These are phyloP conservation scores for Coriolopsis trogii DNA, from an alignment of 1,284 basidiomycete genomes.

Conservation along the genomic window DNA sequence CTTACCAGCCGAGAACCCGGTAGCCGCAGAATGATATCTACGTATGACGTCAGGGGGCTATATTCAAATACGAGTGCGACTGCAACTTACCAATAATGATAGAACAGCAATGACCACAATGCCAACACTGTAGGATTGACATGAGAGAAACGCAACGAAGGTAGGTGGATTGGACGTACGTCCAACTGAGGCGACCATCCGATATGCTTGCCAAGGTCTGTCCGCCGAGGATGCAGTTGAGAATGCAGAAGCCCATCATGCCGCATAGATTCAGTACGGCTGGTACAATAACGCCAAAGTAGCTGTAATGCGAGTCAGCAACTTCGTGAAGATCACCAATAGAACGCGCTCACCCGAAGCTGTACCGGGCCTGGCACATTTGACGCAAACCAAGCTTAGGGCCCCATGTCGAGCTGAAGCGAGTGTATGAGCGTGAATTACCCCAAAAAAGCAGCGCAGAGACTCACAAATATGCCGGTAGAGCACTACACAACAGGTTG, in stretches of 20 bases:
- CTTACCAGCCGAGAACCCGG: slow-evolving; percentile 68
- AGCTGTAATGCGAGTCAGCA: slow-evolving; percentile 40
- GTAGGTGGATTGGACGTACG: slow-evolving; percentile 40
- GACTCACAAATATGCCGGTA: slow-evolving; percentile 64
- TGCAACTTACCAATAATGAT: slow-evolving; percentile 66
- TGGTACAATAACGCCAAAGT: slow-evolving; percentile 62
- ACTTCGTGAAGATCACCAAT: background rate
- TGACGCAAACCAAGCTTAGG: slow-evolving; percentile 86
- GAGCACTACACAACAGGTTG: slow-evolving; percentile 58
- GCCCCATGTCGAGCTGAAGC: slow-evolving; percentile 79
- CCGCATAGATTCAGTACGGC: slow-evolving; percentile 62
- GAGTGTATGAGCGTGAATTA: background rate
- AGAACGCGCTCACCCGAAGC: slow-evolving; percentile 62
- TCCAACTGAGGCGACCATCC: slow-evolving; percentile 65
- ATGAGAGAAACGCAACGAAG: background rate
- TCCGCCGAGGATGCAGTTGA: slow-evolving; percentile 79
- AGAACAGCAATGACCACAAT: slow-evolving; percentile 86
- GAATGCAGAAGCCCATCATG: slow-evolving; percentile 69
- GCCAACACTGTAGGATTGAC: slow-evolving; percentile 61
- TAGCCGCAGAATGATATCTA: slow-evolving; percentile 83
- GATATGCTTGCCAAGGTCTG: slow-evolving; percentile 74
- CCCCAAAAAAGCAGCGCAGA: background rate
- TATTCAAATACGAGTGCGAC: background rate
- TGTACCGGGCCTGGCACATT: slow-evolving; percentile 81
- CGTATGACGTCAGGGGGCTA: background rate